A percentile compares a stretch with the other conserved stretches of the same genome.
phyloP scores from a whole-genome alignment of 345 rosid genomes.

The Hypericum androsaemum region DNA sequence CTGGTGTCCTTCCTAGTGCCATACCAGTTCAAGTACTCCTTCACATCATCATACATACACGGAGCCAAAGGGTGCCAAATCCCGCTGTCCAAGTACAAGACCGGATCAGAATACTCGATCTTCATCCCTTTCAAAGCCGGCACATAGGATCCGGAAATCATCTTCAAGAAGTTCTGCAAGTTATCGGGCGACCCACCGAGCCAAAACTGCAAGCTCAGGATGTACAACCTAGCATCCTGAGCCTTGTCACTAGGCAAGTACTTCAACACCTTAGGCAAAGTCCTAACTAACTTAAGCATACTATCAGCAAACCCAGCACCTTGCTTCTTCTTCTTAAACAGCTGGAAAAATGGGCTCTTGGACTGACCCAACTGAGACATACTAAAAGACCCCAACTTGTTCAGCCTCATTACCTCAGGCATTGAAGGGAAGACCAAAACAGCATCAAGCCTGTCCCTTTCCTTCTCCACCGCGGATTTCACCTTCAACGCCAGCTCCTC shows the following conservation, averaged over 20 bases:
- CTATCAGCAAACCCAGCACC: conserved; percentile 94
- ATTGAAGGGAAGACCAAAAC: conserved; percentile 97
- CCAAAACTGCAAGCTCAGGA: conserved; percentile 96
- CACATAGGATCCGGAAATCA: conserved; percentile 83
- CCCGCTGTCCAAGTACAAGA: conserved; percentile 78
- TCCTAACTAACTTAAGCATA: conserved; percentile 91
- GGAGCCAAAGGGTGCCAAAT: conserved; percentile 99
- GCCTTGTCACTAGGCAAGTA: conserved; percentile 97
- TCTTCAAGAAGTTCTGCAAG: conserved; percentile 84
- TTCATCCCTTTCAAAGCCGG: conserved; percentile 71
- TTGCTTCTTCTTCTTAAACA: conserved; percentile 86
- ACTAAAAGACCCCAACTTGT: conserved; percentile 90
- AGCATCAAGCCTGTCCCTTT: conserved; percentile 89
- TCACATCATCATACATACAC: conserved; percentile 85
- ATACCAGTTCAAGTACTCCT: conserved; percentile 94
- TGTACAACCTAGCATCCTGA: conserved; percentile 94
- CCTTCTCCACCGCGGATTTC: conserved; percentile 82
- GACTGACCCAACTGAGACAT: conserved; percentile 98
- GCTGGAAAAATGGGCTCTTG: conserved; percentile 82
- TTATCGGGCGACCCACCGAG: conserved; percentile 97
- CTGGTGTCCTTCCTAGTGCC: conserved; percentile 71
- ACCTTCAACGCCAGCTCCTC: conserved; percentile 92
- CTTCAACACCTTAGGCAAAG: conserved; percentile 92
- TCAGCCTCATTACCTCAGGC: conserved; percentile 99
- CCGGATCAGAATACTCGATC: conserved; percentile 81